These are phyloP conservation scores for Ogataea thermomethanolica DNA, from an alignment of 805 yeast genomes.

Conservation along the genomic window DNA sequence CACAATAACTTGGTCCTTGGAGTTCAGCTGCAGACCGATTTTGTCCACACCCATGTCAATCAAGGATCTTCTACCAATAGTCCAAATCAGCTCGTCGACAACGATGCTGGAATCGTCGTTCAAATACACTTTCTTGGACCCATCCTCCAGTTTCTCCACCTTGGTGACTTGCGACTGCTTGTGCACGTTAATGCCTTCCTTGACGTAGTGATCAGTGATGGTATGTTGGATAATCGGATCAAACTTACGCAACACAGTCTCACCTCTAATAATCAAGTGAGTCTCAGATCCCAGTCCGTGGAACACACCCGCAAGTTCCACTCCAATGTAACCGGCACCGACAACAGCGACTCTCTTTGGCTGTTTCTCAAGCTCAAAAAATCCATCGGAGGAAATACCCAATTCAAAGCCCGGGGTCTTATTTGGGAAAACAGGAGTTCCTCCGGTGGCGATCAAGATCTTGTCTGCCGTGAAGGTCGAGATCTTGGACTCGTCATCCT, in stretches of 20 bases:
- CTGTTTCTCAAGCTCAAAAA: constrained; percentile 74
- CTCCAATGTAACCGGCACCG: constrained; percentile 98
- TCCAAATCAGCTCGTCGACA: constrained; percentile 88
- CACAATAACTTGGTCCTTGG: constrained; percentile 60
- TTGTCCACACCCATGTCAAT: constrained; percentile 72
- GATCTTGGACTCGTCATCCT: constrained; percentile 52
- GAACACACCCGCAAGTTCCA: constrained; percentile 94
- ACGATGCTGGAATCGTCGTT: constrained; percentile 41
- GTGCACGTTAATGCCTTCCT: constrained; percentile 78
- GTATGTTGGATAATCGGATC: constrained; percentile 78
- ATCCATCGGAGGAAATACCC: constrained; percentile 88
- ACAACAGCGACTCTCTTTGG: constrained; percentile 93
- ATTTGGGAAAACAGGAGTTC: constrained; percentile 70
- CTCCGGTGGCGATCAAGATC: constrained; percentile 90
- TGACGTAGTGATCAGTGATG: constrained; percentile 74
- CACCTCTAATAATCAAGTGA: constrained; percentile 85
- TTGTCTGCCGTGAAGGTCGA: constrained; percentile 70
- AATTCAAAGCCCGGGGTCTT: constrained; percentile 74
- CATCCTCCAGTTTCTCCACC: constrained; percentile 46
- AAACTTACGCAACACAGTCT: constrained; percentile 82
- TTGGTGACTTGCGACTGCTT: constrained; percentile 53
- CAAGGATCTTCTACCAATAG: constrained; percentile 84
- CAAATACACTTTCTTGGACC: constrained; percentile 47
- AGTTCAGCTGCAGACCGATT: constrained; percentile 64
- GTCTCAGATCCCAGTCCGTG: constrained; percentile 83